phyloP scores from a whole-genome alignment of 371 early-diverging fungal species.

The Mucor lusitanicus region DNA sequence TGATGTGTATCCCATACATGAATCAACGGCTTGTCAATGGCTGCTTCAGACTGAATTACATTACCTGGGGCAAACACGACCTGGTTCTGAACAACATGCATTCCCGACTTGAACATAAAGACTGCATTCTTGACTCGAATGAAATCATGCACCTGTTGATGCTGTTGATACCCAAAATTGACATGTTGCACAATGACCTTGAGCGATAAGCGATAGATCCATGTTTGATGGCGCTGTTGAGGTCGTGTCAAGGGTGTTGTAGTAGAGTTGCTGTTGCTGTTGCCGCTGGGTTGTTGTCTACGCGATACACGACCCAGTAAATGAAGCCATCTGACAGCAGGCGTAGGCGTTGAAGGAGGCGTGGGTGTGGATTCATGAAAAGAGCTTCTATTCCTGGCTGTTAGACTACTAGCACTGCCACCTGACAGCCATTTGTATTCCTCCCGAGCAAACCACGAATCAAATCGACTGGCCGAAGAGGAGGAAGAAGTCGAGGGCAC shows the following conservation, averaged over 20 bases:
- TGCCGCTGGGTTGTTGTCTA: background rate
- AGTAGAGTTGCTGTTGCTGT: background rate
- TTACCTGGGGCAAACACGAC: background rate
- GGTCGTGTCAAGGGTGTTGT: background rate
- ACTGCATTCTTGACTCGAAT: slow-evolving; percentile 5
- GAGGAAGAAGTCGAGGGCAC: slow-evolving; percentile 7
- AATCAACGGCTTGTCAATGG: slow-evolving; percentile 15
- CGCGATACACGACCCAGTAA: background rate
- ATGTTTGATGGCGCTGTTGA: background rate
- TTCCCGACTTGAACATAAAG: background rate
- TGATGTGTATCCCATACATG: slow-evolving; percentile 2
- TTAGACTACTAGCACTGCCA: background rate
- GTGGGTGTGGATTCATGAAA: background rate
- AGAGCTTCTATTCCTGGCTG: background rate
- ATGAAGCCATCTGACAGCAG: background rate
- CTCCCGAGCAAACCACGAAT: slow-evolving; percentile 19
- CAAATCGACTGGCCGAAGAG: slow-evolving; percentile 3
- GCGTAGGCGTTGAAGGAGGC: background rate
- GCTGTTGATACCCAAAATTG: background rate
- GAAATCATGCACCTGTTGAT: background rate
- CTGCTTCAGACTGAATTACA: slow-evolving; percentile 8
- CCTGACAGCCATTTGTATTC: slow-evolving; percentile 22
- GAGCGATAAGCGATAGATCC: slow-evolving; percentile 3
- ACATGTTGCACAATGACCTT: slow-evolving; percentile 8
- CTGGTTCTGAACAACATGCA: background rate